A percentile compares a stretch with the other conserved stretches of the same genome.
These are phyloP conservation scores for Oligophagozyma castellii DNA, from an alignment of 1,139 yeast genomes.

Conservation along the genomic window DNA sequence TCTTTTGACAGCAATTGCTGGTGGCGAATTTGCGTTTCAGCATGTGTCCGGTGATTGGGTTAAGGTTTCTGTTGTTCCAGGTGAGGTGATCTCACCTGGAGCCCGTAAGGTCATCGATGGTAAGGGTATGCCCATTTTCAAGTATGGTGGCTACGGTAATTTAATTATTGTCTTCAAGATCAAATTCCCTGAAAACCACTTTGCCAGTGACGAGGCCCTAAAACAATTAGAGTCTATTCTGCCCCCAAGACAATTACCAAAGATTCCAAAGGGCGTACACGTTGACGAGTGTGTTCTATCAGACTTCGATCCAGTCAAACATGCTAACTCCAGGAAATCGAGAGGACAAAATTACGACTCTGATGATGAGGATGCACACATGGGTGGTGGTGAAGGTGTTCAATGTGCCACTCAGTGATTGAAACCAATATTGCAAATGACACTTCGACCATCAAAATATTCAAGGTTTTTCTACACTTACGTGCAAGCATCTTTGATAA, in stretches of 20 bases:
- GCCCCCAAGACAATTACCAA: slow-evolving; percentile 46
- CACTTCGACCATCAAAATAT: too few species aligned
- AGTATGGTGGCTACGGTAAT: slow-evolving; percentile 66
- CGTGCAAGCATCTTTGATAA: too few species aligned
- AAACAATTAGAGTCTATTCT: slow-evolving; percentile 49
- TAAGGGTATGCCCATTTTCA: slow-evolving; percentile 90
- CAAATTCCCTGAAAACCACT: slow-evolving; percentile 56
- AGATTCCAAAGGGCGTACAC: slow-evolving; percentile 47
- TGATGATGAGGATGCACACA: slow-evolving; percentile 50
- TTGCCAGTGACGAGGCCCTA: slow-evolving; percentile 53
- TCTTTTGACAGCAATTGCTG: slow-evolving; percentile 86
- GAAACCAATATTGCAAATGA: slow-evolving; percentile 11
- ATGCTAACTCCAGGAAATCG: slow-evolving; percentile 33
- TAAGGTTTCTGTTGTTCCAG: slow-evolving; percentile 72
- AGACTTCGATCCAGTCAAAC: slow-evolving; percentile 50
- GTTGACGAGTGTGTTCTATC: slow-evolving; percentile 75
- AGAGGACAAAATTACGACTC: slow-evolving; percentile 38
- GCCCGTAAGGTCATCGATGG: slow-evolving; percentile 68
- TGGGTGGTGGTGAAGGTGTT: slow-evolving; percentile 61
- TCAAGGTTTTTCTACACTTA: too few species aligned
- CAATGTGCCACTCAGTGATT: slow-evolving; percentile 72
- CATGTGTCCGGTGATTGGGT: slow-evolving; percentile 83
- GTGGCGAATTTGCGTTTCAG: slow-evolving; percentile 80
- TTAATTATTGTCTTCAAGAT: slow-evolving; percentile 56
- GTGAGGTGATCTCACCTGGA: slow-evolving; percentile 88